phyloP scores from a whole-genome alignment of 2,329 filamentous ascomycete genomes.

The Pestalotiopsis fici region DNA sequence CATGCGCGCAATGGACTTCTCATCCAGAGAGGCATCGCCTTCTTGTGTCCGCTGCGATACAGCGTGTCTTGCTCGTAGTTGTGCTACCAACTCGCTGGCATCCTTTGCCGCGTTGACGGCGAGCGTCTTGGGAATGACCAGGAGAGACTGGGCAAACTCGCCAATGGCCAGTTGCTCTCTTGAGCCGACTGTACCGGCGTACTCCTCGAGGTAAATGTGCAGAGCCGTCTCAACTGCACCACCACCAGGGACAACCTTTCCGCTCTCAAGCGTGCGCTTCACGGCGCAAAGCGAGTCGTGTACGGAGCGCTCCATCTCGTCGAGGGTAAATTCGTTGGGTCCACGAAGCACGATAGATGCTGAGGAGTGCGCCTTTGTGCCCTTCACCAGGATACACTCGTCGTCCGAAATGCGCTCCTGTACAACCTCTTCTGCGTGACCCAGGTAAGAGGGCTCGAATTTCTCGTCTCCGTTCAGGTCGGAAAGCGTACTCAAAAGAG shows the following conservation, averaged over 20 bases:
- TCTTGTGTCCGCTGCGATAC: conserved; percentile 90
- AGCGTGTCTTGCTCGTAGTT: conserved; percentile 91
- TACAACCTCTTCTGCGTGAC: conserved; percentile 91
- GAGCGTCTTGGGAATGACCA: conserved; percentile 93
- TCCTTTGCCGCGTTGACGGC: conserved; percentile 98
- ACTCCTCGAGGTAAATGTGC: conserved; percentile 98
- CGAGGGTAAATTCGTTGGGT: conserved; percentile 92
- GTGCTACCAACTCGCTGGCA: conserved; percentile 89
- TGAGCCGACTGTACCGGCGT: conserved; percentile 94
- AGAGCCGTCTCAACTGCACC: conserved; percentile 98
- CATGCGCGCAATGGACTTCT: conserved; percentile 87
- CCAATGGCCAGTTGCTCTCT: conserved; percentile 97
- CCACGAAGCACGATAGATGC: conserved; percentile 96
- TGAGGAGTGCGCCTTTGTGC: conserved; percentile 90
- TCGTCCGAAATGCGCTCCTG: conserved; percentile 99
- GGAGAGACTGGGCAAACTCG: conserved; percentile 93
- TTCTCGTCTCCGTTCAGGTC: conserved; percentile 97
- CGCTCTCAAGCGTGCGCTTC: conserved; percentile 95
- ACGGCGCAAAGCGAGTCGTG: conserved; percentile 97
- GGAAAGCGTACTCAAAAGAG: conserved; percentile 87
- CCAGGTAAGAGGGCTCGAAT: conserved; percentile 88
- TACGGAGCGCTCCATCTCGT: conserved; percentile 98
- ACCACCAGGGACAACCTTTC: conserved; percentile 93
- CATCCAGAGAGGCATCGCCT: conserved; percentile 80
- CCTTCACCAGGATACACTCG: conserved; percentile 95